A percentile compares a stretch with the other conserved stretches of the same genome.
Conservation (phyloP, 768 basidiomycete genomes). For the Phaeotremella skinneri region DNA sequence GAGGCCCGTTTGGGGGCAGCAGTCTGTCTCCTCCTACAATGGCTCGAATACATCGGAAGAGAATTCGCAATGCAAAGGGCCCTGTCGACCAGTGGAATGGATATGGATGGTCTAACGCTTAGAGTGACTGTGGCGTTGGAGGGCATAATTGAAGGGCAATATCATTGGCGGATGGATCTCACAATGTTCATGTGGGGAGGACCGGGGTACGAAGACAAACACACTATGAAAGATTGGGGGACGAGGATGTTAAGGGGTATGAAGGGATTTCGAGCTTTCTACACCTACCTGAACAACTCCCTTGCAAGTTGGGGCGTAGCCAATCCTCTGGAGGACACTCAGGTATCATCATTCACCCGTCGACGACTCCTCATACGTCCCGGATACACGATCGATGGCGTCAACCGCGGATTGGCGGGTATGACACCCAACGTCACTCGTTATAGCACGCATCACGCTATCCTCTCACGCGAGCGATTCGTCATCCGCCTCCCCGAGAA, state of each 20-base stretch:
- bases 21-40: conserved; percentile 9
- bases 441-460: neutral
- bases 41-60: conserved; percentile 16
- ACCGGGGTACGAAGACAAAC: neutral
- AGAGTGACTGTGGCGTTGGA: conserved; percentile 8
- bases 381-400: conserved; percentile 15
- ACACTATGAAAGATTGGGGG: conserved; percentile 3
- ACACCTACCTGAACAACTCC: neutral
- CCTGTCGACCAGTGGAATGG: conserved; percentile 11
- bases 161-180: conserved; percentile 13
- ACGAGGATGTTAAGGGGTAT: neutral
- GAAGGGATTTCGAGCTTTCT: conserved; percentile 7
- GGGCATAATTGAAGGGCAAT: conserved; percentile 7
- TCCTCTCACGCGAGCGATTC: neutral
- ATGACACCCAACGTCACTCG: neutral
- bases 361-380: conserved; percentile 19
- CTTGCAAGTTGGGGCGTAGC: neutral
- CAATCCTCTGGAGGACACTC: neutral
- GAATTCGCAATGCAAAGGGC: conserved; percentile 8
- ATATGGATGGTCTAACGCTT: conserved; percentile 15
- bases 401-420: neutral
- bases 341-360: conserved; percentile 4
- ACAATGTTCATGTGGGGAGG: conserved; percentile 20
- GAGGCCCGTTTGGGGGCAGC: neutral
- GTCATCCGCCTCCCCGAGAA: conserved; percentile 5